Base-by-base conservation (phyloP, 208 protist species). In the Wallacemonas sp. region DNA sequence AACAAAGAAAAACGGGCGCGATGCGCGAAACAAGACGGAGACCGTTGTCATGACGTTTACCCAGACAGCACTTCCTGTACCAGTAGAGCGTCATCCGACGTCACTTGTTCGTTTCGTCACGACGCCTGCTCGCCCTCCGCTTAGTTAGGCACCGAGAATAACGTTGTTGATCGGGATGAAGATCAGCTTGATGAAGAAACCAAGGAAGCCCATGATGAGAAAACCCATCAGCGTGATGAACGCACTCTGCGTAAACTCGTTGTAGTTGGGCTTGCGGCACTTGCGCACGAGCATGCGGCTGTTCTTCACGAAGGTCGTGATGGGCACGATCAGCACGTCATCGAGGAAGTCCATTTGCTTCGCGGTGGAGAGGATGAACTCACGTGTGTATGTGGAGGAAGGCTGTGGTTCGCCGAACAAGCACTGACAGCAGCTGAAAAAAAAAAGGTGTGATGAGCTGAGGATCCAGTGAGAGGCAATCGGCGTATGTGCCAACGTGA, bases 111-210 rank as follows among this genome's bases (percentile, higher is more conserved):
- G 9, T 46, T n/a, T n/a, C n/a, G n/a, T n/a, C n/a, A n/a, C n/a
- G n/a, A n/a, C n/a, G n/a, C n/a, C n/a, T n/a, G n/a, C n/a, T n/a
- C n/a, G n/a, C n/a, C n/a, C n/a, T n/a, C 6, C 45, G 12, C n/a
- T 32, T 57, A 27, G 12, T 69, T 73, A 78, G 3, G 79, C 72
- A 6, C 89, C 89, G 17, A 98, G 83, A 42, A 98, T 94, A 26
- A 98, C 93, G 68, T 98, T 98, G 78, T 98, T 98, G 76, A 98
- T 98, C 9, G 95, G 96, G 63, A 98, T 98, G 58, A 97, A 97
- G 71, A 98, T 91, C 19, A 98, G 74, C 80, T 98, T 98, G 2
- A 98, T 89, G 66, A 98, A 95, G 71, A 97, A 98, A 46, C 96
- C 96, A 44, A 98, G 69, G 64, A 98, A 95, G 39, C 96, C 96